Percentiles rank a stretch among this genome's conserved stretches.
Evolutionary conservation across 2,329 filamentous ascomycete species (phyloP).

Genomic region (Eutypella sp.): DNA sequence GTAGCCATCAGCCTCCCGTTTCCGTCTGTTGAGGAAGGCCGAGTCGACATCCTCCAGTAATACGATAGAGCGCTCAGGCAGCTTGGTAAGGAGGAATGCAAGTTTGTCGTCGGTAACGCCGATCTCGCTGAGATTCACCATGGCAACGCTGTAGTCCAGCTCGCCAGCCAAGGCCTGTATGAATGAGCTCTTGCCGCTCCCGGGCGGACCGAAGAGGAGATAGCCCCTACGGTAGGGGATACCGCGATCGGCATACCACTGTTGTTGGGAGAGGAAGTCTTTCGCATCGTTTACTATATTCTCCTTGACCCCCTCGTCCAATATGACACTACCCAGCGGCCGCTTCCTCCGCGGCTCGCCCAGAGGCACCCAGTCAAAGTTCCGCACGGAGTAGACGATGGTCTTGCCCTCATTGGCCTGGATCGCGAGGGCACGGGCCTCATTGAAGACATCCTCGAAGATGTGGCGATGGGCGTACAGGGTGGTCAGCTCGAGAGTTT

Average conservation of each 20-base stretch:
- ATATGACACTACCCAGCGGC: slow-evolving; percentile 79
- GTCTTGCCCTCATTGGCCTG: slow-evolving; percentile 88
- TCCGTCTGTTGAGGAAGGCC: slow-evolving; percentile 77
- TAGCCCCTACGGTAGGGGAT: slow-evolving; percentile 91
- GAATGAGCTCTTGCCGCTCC: slow-evolving; percentile 91
- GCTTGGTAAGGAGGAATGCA: slow-evolving; percentile 78
- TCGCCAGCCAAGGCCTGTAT: slow-evolving; percentile 94
- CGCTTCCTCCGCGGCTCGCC: slow-evolving; percentile 82
- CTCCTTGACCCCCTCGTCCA: slow-evolving; percentile 86
- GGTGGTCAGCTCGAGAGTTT: slow-evolving; percentile 88
- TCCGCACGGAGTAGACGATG: slow-evolving; percentile 79
- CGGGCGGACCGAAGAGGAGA: slow-evolving; percentile 81
- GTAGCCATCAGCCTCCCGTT: slow-evolving; percentile 77
- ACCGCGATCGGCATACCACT: slow-evolving; percentile 92
- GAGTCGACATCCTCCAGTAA: slow-evolving; percentile 88
- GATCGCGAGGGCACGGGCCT: slow-evolving; percentile 76
- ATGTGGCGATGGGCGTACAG: slow-evolving; percentile 84
- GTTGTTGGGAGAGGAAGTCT: slow-evolving; percentile 72
- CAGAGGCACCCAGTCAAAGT: slow-evolving; percentile 78
- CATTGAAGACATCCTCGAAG: slow-evolving; percentile 83
- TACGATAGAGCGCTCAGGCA: slow-evolving; percentile 77
- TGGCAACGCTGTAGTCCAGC: slow-evolving; percentile 86
- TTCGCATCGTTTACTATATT: slow-evolving; percentile 72
- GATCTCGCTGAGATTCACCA: slow-evolving; percentile 84
- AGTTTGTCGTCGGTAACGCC: slow-evolving; percentile 87